A percentile compares a stretch with the other conserved stretches of the same genome.
These are phyloP conservation scores for Pythium dissotocum DNA, from an alignment of 352 stramenopile genomes.

Conservation along the genomic window DNA sequence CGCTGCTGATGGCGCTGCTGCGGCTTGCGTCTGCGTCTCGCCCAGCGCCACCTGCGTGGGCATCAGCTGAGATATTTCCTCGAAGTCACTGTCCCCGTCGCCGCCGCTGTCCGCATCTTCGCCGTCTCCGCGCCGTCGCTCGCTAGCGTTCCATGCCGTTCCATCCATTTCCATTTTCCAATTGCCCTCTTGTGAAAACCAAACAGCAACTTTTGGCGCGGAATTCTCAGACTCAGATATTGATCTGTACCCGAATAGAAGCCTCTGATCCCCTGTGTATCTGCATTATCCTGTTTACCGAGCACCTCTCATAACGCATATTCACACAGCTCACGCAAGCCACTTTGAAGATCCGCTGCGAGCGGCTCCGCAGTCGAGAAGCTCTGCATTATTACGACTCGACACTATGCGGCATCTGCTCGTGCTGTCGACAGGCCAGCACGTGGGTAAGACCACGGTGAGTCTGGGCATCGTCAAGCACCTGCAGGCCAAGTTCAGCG, in stretches of 20 bases:
- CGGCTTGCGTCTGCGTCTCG: slow-evolving; percentile 3
- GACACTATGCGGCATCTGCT: slow-evolving; percentile 65
- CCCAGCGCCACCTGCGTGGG: slow-evolving; percentile 31
- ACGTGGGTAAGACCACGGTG: slow-evolving; percentile 97
- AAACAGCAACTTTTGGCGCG: not conserved
- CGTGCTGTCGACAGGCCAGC: slow-evolving; percentile 92
- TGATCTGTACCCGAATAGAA: not conserved
- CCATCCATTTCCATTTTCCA: not conserved
- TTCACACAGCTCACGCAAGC: not conserved
- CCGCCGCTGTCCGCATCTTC: slow-evolving; percentile 3
- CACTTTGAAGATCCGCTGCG: slow-evolving; percentile 19
- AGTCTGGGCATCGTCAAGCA: slow-evolving; percentile 94
- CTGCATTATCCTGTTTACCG: slow-evolving; percentile 4
- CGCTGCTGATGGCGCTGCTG: not conserved
- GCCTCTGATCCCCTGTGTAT: slow-evolving; percentile 12
- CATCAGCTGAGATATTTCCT: slow-evolving; percentile 10
- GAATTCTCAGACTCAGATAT: slow-evolving; percentile 3
- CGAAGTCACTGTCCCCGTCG: slow-evolving; percentile 14
- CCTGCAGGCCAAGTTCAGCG: slow-evolving; percentile 90
- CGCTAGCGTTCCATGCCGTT: not conserved
- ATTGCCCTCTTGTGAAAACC: too few species aligned
- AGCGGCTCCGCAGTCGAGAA: not conserved
- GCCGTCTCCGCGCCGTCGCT: slow-evolving; percentile 4
- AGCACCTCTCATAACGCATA: not conserved
- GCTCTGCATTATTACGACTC: not conserved